Base-by-base conservation (phyloP, 2,329 filamentous ascomycete species). In the Hymenoscyphus salicellus region DNA sequence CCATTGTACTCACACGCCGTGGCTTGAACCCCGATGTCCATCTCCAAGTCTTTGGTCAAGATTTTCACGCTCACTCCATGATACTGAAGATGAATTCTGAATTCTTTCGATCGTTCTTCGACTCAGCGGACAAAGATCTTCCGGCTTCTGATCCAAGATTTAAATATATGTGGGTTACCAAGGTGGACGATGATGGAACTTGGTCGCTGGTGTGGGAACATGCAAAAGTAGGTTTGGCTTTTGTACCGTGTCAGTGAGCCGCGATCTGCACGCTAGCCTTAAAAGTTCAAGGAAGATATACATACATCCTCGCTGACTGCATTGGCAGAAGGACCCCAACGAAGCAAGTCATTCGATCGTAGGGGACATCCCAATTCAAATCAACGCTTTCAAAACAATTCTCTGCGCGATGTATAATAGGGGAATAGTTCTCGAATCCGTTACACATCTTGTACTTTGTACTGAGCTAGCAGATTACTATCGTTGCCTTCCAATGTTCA, bases 21-120 rank as follows among this genome's bases (percentile, higher is more conserved):
- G 62, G 64, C 2, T 52, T 61, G 30, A 61, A 66, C 41, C 32
- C 65, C 1, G 65, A 69, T 64, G 58, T 65, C 43, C 62, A 59
- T 6, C 55, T 69, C 11, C 43, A 62, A n/a, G 60, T 65, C 4
- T 68, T 66, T 41, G 56, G 60, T 17, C 58, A 32, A 16, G 61
- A 66, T 33, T 66, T 68, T 26, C 61, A 66, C 32, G 66, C 62
- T 16, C 63, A 65, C 30, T 68, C 66, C 0, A 30, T 59, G 7
- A 41, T 64, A 0, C 20, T 68, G 23, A 67, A 63, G 38, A 28
- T 64, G 26, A 55, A 68, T 36, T 68, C 66, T 4, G 63, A 61
- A 7, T 69, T 66, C 49, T 69, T 69, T 20, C 59, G 66, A 7
- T 61, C 61, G 3, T 55, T 52, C 16, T 60, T 70, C 5, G 61